A percentile compares a stretch with the other conserved stretches of the same genome.
phyloP scores from a whole-genome alignment of 2,329 filamentous ascomycete species.

The Alternaria viburni region DNA sequence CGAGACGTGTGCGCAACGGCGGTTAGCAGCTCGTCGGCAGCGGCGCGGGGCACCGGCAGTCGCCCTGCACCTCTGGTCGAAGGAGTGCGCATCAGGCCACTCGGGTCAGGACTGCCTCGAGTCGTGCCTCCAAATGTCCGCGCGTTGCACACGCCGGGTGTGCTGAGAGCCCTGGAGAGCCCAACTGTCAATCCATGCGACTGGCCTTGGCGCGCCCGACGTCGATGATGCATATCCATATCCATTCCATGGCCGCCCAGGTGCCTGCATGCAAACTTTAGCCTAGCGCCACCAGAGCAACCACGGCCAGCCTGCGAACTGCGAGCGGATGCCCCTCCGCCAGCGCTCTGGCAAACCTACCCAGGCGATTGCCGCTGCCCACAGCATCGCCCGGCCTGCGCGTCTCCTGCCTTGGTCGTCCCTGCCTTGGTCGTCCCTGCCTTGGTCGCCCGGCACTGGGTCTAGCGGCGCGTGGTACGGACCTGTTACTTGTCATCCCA shows the following conservation, averaged over 20 bases:
- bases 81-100: neutral
- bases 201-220: neutral
- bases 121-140: neutral
- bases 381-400: constrained; percentile 2
- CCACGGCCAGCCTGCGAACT: neutral
- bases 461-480: neutral
- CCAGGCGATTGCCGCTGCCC: constrained; percentile 2
- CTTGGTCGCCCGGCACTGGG: neutral
- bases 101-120: neutral
- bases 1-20: neutral
- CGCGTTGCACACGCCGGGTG: neutral
- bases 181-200: neutral
- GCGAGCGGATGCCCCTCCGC: neutral
- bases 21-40: constrained; percentile 1
- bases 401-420: neutral
- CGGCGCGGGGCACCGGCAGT: constrained; percentile 8
- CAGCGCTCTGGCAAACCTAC: neutral
- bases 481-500: neutral
- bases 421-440: no score
- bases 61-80: neutral
- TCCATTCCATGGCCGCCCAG: neutral
- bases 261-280: neutral
- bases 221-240: neutral
- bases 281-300: neutral
- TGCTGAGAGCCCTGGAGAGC: neutral